A percentile compares a stretch with the other conserved stretches of the same genome.
Evolutionary conservation across 192 early-diverging fungal species (phyloP).

Genomic region (Lobosporangium transversale): DNA sequence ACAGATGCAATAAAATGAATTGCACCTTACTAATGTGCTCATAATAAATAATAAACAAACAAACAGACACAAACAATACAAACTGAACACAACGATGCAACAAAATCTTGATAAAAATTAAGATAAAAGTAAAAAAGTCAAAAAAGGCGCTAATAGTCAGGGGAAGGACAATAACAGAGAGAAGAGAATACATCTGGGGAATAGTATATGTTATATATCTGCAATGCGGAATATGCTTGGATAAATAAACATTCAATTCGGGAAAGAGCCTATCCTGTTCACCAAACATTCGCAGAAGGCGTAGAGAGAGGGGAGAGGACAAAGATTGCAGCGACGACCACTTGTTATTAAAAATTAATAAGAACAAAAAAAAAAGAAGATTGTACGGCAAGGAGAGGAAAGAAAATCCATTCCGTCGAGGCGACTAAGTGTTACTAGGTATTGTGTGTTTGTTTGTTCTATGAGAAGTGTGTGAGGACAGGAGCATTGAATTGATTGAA

Average conservation of each 20-base stretch:
- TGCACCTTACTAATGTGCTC: background rate
- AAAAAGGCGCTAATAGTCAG: constrained; percentile 1
- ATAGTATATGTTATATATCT: background rate
- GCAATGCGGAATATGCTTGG: background rate
- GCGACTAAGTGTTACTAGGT: too few species aligned
- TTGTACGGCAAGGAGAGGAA: too few species aligned
- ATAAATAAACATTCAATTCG: too few species aligned
- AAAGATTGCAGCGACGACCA: too few species aligned
- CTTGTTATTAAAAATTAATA: too few species aligned
- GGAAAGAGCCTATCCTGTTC: background rate
- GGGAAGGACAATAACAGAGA: constrained; percentile 7
- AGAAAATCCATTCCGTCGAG: too few species aligned
- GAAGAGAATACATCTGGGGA: background rate
- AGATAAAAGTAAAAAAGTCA: constrained; percentile 21
- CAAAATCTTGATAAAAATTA: constrained; percentile 38
- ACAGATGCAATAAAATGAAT: too few species aligned
- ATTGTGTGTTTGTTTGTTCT: too few species aligned
- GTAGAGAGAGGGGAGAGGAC: background rate
- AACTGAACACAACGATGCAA: constrained; percentile 34
- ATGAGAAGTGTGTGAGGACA: too few species aligned
- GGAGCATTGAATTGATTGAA: too few species aligned
- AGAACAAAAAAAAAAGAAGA: too few species aligned
- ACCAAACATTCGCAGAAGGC: background rate
- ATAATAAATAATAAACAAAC: constrained; percentile 11
- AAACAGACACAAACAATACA: constrained; percentile 5